Evolutionary conservation across 1,284 basidiomycete species (phyloP).

Genomic region (Irpex lacteus): DNA sequence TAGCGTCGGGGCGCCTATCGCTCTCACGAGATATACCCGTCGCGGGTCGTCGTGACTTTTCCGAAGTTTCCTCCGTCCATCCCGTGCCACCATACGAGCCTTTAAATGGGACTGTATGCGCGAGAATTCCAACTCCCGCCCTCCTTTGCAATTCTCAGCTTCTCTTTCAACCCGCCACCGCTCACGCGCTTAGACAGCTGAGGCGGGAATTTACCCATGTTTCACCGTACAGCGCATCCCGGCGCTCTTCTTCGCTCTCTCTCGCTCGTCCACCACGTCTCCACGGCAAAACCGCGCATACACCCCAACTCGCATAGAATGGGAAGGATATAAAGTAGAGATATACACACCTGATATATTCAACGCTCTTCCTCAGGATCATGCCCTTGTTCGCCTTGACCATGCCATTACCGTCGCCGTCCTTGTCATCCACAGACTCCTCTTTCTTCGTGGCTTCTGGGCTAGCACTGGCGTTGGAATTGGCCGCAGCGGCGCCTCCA

Average conservation of each 20-base stretch:
- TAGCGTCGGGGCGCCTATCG: neutral
- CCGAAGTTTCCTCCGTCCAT: neutral
- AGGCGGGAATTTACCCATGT: neutral
- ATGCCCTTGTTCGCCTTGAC: slow-evolving; percentile 90
- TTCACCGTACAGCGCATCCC: neutral
- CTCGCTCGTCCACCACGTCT: neutral
- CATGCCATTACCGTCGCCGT: slow-evolving; percentile 24
- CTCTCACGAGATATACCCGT: neutral
- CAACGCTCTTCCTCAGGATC: slow-evolving; percentile 84
- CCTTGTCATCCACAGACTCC: slow-evolving; percentile 25
- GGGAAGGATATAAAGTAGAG: neutral
- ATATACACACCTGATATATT: slow-evolving; percentile 68
- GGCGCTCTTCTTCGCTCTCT: neutral
- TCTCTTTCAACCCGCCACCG: neutral
- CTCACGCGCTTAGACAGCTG: neutral
- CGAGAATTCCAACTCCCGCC: neutral
- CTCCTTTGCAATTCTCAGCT: neutral
- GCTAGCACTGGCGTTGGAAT: slow-evolving; percentile 8
- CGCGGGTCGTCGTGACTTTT: neutral
- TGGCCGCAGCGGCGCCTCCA: slow-evolving; percentile 19
- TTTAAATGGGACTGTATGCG: neutral
- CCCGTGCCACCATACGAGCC: neutral
- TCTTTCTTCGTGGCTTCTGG: slow-evolving; percentile 27
- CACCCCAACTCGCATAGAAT: neutral
- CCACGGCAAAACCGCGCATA: neutral